Percentiles rank a stretch among this genome's conserved stretches.
Evolutionary conservation across 2,329 filamentous ascomycete genomes (phyloP).

Genomic region (Trichoderma sp.): DNA sequence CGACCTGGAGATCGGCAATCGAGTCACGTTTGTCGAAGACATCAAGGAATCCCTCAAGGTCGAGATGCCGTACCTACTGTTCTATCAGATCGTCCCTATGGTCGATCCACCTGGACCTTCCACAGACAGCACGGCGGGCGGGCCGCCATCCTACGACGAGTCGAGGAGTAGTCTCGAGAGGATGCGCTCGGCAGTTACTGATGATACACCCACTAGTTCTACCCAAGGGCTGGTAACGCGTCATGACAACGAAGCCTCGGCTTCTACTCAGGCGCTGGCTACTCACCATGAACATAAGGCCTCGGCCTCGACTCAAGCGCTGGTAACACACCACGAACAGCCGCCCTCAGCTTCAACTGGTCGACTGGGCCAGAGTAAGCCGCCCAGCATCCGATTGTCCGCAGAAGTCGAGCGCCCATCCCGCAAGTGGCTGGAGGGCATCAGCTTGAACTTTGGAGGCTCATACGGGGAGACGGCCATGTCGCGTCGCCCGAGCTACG

Average conservation of each 20-base stretch:
- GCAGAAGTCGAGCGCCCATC: constrained; percentile 54
- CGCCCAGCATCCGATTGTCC: constrained; percentile 58
- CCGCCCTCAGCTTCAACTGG: constrained; percentile 33
- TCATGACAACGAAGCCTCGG: constrained; percentile 35
- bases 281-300: not conserved
- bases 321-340: constrained; percentile 34
- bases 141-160: constrained; percentile 63
- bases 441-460: constrained; percentile 33
- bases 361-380: constrained; percentile 40
- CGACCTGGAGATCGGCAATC: constrained; percentile 69
- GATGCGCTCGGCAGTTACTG: constrained; percentile 30
- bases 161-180: constrained; percentile 49
- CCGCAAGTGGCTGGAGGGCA: constrained; percentile 51
- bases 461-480: constrained; percentile 40
- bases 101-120: constrained; percentile 63
- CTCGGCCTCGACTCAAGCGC: not conserved
- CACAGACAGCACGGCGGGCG: constrained; percentile 50
- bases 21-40: constrained; percentile 77
- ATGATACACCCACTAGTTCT: constrained; percentile 29
- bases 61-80: constrained; percentile 93
- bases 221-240: constrained; percentile 21
- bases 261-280: constrained; percentile 29
- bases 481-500: constrained; percentile 56
- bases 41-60: constrained; percentile 72
- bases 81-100: constrained; percentile 92